Base-by-base conservation (phyloP, 2,329 filamentous ascomycete genomes). In the Cordyceps pruinosa region DNA sequence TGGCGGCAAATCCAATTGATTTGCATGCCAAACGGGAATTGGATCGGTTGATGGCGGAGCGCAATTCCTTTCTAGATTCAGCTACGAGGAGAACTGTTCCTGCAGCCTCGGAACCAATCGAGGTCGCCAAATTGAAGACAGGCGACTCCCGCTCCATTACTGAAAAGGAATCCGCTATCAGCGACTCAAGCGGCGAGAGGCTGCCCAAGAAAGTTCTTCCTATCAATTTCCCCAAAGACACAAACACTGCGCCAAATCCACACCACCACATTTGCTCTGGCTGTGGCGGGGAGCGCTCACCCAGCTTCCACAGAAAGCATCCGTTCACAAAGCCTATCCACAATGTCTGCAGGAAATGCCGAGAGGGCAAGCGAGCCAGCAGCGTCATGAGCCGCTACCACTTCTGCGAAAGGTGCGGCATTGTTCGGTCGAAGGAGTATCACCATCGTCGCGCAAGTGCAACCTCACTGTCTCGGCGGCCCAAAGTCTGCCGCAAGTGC, bases 341-440 rank as follows among this genome's bases (percentile, higher is more conserved):
- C 42, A 75, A 72, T 47, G 67, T 72, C 34, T 75, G 73, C 48
- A 62, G 65, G 39, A 59, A 61, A 6, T 75, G 73, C 57, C 68
- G 69, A 37, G 62, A 68, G 39, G 57, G 58, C n/a, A 62, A 55
- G 21, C 60, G 67, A 8, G 55, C 61, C 4, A 59, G 62, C 26
- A 65, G 64, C 1, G 48, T 66, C 32, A 59, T 63, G 10, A 61
- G 65, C 9, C 30, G 51, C 1, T 64, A 67, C 37, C 75, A 76
- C 54, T 71, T 78, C 21, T 81, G 78, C 63, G 73, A 68, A 41
- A 64, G 69, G 26, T 78, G 75, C 57, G 71, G 72, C 23, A 68
- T 66, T 23, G 64, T 71, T 6, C 69, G 75, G 44, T 77, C 75
- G 5, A 65, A 66, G 26, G 65, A 63, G 12, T 77, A 73, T 45